Conservation (phyloP, 805 yeast species). For the Pichia sporocuriosa region DNA sequence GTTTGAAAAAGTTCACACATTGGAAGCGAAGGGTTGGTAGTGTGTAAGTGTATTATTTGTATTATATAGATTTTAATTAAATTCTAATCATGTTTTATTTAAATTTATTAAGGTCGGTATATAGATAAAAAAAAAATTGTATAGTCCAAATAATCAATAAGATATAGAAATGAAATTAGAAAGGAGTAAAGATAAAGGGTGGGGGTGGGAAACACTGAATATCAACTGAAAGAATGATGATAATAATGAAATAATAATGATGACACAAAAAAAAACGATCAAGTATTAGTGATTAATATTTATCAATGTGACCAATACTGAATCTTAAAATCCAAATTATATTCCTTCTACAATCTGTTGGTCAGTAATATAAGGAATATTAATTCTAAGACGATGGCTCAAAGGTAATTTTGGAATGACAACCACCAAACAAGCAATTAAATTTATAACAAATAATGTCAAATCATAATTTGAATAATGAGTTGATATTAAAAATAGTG, state of each 20-base stretch:
- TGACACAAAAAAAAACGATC: too few species aligned
- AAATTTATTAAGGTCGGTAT: not conserved
- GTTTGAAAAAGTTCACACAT: constrained; percentile 17
- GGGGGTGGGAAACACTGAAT: too few species aligned
- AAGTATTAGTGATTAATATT: too few species aligned
- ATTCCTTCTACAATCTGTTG: constrained; percentile 26
- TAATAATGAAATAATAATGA: too few species aligned
- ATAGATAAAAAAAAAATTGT: not conserved
- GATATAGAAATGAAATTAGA: too few species aligned
- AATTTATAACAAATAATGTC: constrained; percentile 70
- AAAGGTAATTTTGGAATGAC: constrained; percentile 89
- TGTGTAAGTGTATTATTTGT: not conserved
- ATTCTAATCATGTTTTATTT: not conserved
- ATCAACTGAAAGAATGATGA: too few species aligned
- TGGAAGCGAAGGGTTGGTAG: constrained; percentile 11
- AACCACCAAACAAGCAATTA: constrained; percentile 74
- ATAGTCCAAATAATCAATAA: too few species aligned
- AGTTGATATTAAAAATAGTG: constrained; percentile 75
- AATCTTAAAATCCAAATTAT: not conserved
- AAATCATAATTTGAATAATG: constrained; percentile 86
- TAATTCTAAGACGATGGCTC: constrained; percentile 70
- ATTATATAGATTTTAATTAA: not conserved
- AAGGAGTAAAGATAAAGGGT: too few species aligned
- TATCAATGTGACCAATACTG: too few species aligned
- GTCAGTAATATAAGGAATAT: constrained; percentile 42